A percentile compares a stretch with the other conserved stretches of the same genome.
These are phyloP conservation scores for Cyclostephanos invisitatus DNA, from an alignment of 108 stramenopile genomes.

Conservation along the genomic window DNA sequence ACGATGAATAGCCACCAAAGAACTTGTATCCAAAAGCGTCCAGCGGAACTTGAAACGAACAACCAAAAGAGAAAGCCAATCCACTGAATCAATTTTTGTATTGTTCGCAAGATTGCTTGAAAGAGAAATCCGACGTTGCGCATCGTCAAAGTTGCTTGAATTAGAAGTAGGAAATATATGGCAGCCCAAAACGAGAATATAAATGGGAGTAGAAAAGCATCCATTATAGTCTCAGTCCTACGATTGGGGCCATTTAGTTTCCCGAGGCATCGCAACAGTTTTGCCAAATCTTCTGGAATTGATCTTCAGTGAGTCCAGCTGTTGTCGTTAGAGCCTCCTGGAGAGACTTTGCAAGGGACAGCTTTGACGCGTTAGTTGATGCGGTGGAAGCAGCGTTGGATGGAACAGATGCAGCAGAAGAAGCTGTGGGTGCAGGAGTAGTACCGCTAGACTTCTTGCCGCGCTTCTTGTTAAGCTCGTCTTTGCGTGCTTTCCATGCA, in stretches of 20 bases:
- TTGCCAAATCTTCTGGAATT: conserved; percentile 6
- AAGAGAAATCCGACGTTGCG: neutral
- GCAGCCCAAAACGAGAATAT: conserved; percentile 6
- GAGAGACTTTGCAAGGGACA: neutral
- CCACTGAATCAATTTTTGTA: neutral
- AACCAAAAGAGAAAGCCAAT: neutral
- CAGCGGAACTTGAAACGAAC: neutral
- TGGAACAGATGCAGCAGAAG: neutral
- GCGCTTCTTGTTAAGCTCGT: neutral
- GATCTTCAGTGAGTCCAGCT: neutral
- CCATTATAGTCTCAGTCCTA: conserved; percentile 3
- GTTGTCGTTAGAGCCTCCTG: neutral
- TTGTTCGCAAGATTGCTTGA: neutral
- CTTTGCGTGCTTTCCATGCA: neutral
- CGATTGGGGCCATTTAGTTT: no score
- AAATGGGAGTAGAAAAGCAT: neutral
- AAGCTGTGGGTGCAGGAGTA: neutral
- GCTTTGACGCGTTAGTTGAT: neutral
- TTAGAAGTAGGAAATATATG: conserved; percentile 1
- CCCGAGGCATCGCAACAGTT: no score
- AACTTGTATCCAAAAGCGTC: neutral
- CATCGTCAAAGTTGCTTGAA: neutral
- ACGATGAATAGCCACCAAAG: neutral
- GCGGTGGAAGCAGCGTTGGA: neutral
- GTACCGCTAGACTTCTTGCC: neutral